Evolutionary conservation across 768 basidiomycete species (phyloP).

Genomic region (Termitomyces sp.): DNA sequence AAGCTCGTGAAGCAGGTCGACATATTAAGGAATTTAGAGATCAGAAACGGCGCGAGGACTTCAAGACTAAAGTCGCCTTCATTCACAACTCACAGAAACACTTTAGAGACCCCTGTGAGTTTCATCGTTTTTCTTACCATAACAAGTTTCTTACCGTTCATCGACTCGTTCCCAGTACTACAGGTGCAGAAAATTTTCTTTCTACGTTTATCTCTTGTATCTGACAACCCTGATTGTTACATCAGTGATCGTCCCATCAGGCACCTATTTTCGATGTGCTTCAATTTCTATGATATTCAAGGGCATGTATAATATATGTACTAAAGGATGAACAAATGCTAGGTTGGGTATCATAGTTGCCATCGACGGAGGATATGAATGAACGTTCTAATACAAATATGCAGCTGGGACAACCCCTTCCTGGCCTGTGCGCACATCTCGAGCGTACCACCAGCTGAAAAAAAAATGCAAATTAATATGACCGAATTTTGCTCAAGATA

Average conservation of each 20-base stretch:
- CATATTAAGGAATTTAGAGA: slow-evolving; percentile 85
- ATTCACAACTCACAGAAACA: slow-evolving; percentile 88
- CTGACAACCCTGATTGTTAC: not conserved
- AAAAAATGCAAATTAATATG: slow-evolving; percentile 10
- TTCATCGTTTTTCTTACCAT: not conserved
- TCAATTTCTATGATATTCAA: not conserved
- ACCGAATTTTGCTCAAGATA: not conserved
- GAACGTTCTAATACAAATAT: slow-evolving; percentile 72
- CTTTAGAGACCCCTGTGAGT: slow-evolving; percentile 71
- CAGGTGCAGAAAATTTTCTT: slow-evolving; percentile 11
- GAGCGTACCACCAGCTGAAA: slow-evolving; percentile 90
- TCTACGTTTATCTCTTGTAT: not conserved
- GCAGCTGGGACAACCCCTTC: slow-evolving; percentile 92
- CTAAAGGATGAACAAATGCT: slow-evolving; percentile 10
- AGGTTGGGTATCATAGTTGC: slow-evolving; percentile 23
- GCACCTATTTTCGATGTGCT: not conserved
- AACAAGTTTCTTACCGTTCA: not conserved
- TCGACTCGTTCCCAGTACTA: slow-evolving; percentile 9
- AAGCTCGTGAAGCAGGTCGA: slow-evolving; percentile 88
- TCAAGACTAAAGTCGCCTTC: slow-evolving; percentile 80
- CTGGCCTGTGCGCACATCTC: slow-evolving; percentile 71
- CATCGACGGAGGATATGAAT: slow-evolving; percentile 31
- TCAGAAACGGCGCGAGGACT: slow-evolving; percentile 71
- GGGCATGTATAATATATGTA: slow-evolving; percentile 1
- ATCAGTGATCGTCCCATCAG: not conserved